A percentile compares a stretch with the other conserved stretches of the same genome.
Conservation (phyloP, 306 rosid species). For the Sophora flavescens region DNA sequence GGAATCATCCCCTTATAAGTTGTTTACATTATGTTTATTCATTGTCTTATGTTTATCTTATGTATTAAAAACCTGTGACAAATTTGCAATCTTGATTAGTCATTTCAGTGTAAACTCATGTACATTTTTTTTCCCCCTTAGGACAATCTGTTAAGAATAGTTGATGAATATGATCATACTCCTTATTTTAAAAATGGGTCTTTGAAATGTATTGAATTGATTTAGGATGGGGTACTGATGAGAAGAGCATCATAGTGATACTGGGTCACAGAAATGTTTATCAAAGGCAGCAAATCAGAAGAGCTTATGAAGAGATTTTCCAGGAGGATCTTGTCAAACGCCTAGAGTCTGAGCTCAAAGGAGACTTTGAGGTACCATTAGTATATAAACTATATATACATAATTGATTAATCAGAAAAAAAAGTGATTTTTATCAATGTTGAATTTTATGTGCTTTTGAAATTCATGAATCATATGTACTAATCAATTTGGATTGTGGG, state of each 20-base stretch:
- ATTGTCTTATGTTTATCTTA: not conserved
- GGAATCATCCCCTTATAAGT: not conserved
- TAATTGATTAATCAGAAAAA: not conserved
- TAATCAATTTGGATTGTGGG: not conserved
- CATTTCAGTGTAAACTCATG: not conserved
- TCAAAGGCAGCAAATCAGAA: conserved; percentile 78
- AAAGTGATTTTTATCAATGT: not conserved
- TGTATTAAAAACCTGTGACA: not conserved
- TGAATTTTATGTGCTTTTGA: not conserved
- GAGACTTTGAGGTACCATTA: conserved; percentile 72
- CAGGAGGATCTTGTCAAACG: conserved; percentile 84
- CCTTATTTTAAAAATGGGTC: not conserved
- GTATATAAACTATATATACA: not conserved
- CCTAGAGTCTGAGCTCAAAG: conserved; percentile 78
- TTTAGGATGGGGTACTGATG: conserved; percentile 89
- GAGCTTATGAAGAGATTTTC: conserved; percentile 60
- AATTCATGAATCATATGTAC: conserved; percentile 10
- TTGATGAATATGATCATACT: not conserved
- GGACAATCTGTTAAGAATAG: conserved; percentile 12
- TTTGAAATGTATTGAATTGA: not conserved
- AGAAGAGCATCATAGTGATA: conserved; percentile 62
- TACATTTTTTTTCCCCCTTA: not conserved
- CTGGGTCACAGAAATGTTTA: conserved; percentile 69
- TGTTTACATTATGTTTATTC: conserved; percentile 2
- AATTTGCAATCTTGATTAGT: not conserved